Evolutionary conservation across 2,329 filamentous ascomycete genomes (phyloP).

Genomic region (Alternaria burnsii): DNA sequence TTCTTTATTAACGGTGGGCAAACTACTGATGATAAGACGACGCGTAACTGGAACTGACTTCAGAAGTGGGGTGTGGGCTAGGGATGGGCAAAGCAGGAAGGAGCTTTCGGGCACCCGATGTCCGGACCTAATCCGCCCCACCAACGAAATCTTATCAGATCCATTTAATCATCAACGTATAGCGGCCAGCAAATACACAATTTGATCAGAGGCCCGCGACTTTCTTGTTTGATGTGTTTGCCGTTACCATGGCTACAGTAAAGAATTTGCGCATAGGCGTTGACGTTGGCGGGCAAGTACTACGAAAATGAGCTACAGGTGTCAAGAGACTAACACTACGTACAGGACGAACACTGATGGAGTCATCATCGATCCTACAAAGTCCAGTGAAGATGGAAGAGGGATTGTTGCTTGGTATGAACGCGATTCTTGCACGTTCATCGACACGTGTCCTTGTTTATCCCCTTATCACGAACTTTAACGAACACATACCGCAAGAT

Average conservation of each 20-base stretch:
- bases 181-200: neutral
- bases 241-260: constrained; percentile 14
- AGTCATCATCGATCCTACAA: constrained; percentile 46
- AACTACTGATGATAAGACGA: neutral
- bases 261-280: constrained; percentile 54
- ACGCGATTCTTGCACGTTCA: neutral
- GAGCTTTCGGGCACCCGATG: constrained; percentile 1
- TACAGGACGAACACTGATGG: constrained; percentile 49
- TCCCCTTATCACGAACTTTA: neutral
- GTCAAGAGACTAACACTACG: constrained; percentile 8
- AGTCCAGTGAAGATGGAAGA: constrained; percentile 34
- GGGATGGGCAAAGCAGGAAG: neutral
- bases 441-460: neutral
- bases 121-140: constrained; percentile 15
- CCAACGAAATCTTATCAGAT: constrained; percentile 27
- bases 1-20: neutral
- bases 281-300: constrained; percentile 53
- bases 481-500: neutral
- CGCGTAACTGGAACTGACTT: neutral
- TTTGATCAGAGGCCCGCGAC: neutral
- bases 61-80: neutral
- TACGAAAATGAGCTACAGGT: neutral
- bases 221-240: neutral
- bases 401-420: constrained; percentile 49
- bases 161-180: neutral